Evolutionary conservation across 805 yeast genomes (phyloP).

Genomic region (Candida sonorensis): DNA sequence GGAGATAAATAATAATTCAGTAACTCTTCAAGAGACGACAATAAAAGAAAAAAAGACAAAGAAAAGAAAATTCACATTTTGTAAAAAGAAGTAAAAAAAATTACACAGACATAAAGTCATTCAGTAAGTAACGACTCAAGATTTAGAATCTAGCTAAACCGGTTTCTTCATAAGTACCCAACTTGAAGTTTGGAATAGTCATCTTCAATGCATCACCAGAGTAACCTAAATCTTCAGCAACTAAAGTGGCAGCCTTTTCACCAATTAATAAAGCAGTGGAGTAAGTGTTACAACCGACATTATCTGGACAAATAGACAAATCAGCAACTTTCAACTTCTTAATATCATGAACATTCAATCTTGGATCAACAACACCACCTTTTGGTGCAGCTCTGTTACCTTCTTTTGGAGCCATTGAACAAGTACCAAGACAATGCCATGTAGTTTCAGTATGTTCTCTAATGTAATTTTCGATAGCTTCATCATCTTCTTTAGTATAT

Average conservation of each 20-base stretch:
- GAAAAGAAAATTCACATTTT: background rate
- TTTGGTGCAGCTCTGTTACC: constrained; percentile 21
- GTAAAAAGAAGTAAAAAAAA: too few relatives aligned
- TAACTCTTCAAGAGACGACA: too few relatives aligned
- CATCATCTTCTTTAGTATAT: constrained; percentile 21
- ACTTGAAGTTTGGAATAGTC: constrained; percentile 24
- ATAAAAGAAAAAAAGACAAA: background rate
- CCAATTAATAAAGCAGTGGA: constrained; percentile 25
- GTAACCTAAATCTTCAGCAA: constrained; percentile 25
- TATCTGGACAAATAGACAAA: constrained; percentile 24
- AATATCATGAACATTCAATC: constrained; percentile 23
- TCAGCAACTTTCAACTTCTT: constrained; percentile 25
- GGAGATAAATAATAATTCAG: too few relatives aligned
- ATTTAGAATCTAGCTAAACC: constrained; percentile 23
- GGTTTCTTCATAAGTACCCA: constrained; percentile 22
- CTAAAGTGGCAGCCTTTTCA: constrained; percentile 23
- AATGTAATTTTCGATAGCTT: constrained; percentile 23
- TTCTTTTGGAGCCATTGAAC: constrained; percentile 25
- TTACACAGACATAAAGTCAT: too few relatives aligned
- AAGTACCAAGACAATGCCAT: constrained; percentile 26
- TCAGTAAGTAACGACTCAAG: too few relatives aligned
- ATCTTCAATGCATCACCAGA: constrained; percentile 21
- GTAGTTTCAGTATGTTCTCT: constrained; percentile 25
- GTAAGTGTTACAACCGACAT: constrained; percentile 26
- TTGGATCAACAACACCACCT: constrained; percentile 23